Base-by-base conservation (phyloP, 2,329 filamentous ascomycete species). In the Plectosphaerella plurivora region DNA sequence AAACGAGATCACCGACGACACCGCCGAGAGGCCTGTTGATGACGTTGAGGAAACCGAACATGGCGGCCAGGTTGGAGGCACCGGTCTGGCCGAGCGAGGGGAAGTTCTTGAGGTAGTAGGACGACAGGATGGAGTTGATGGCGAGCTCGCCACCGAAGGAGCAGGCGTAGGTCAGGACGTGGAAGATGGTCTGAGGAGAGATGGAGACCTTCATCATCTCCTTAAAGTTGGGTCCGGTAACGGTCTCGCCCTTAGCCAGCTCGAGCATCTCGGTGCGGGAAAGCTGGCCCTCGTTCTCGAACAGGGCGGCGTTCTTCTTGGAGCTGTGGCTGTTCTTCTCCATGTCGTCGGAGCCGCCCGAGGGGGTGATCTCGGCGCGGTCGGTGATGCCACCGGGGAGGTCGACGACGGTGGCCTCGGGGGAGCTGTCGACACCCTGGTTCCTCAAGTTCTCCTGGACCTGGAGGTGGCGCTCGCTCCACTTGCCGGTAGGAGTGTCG, bases 401-500 rank as follows among this genome's bases (percentile, higher is more conserved):
- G 42, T 76, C 71, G 39, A 83, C 78, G 33, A 85, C 69, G 18
- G 67, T 68, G 7, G 68, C 68, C 8, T 64, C 61, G 11, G 62
- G 59, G 28, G 74, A 60, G 14, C 72, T 69, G 60, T 80, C 74
- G 28, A 75, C 60, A 10, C 72, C 69, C 60, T 81, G 75, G 14
- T 69, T 68, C 47, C 70, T 73, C 49, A 79, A 73, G 66, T 76
- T 79, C 57, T 80, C 75, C 51, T 81, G 72, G 1, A 79, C 75
- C 56, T 77, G 79, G 44, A 81, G 71, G 49, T 83, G 77, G 28
- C 90, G 83, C 39, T 93, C 86, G 7, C 81, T 80, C 91, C 91
- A 96, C 58, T 83, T 84, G 35, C 92, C 91, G 1, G 83, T 88
- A 0, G 91, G 91, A 0, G 89, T 92, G 63, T 97, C 91, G 2